Evolutionary conservation across 441 rosid genomes (phyloP).

Genomic region (Bruguiera hainesii): DNA sequence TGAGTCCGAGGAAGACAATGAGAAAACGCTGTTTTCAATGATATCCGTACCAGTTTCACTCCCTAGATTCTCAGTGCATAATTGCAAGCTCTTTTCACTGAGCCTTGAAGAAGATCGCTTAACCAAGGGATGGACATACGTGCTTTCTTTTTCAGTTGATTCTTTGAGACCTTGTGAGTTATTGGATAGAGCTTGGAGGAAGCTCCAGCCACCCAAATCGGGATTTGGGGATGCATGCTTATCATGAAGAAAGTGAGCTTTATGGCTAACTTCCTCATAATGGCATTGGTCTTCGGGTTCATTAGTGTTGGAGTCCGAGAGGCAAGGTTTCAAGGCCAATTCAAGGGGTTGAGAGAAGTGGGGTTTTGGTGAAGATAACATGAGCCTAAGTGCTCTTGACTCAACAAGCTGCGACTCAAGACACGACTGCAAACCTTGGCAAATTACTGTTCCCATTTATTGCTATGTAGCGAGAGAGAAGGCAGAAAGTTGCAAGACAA

Average conservation of each 20-base stretch:
- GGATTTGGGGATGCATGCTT: constrained; percentile 18
- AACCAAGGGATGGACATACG: constrained; percentile 45
- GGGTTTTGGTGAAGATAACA: constrained; percentile 39
- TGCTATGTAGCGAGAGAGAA: neutral
- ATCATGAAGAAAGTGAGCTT: constrained; percentile 9
- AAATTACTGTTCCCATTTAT: constrained; percentile 63
- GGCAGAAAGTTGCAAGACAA: constrained; percentile 5
- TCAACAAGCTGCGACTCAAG: constrained; percentile 56
- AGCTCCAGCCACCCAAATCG: constrained; percentile 47
- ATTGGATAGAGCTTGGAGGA: constrained; percentile 41
- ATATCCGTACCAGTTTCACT: constrained; percentile 67
- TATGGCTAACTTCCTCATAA: constrained; percentile 17
- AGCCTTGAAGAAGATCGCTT: constrained; percentile 46
- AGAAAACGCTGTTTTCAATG: constrained; percentile 32
- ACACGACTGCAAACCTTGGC: constrained; percentile 53
- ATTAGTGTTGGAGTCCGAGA: constrained; percentile 24
- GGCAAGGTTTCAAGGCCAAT: constrained; percentile 28
- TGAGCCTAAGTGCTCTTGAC: constrained; percentile 53
- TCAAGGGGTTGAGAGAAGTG: constrained; percentile 33
- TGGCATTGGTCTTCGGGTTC: constrained; percentile 21
- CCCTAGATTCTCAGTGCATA: constrained; percentile 82
- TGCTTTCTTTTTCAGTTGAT: constrained; percentile 23
- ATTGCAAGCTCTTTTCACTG: constrained; percentile 66
- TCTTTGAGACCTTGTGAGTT: constrained; percentile 20
- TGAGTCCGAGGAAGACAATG: constrained; percentile 25